These are phyloP conservation scores for Jackrogersella multiformis DNA, from an alignment of 495 filamentous ascomycete genomes.

Conservation along the genomic window DNA sequence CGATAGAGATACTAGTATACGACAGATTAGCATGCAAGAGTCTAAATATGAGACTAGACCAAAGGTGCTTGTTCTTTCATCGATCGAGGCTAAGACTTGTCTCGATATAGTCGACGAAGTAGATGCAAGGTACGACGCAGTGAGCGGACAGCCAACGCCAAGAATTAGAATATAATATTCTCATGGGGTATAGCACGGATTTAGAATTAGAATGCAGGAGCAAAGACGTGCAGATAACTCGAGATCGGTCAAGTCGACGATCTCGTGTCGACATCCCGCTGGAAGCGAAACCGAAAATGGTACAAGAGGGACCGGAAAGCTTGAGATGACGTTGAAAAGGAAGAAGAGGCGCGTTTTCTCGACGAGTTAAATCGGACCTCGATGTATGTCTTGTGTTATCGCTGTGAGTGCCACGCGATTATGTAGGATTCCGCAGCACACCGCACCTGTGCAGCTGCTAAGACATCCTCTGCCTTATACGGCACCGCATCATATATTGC, in stretches of 20 bases:
- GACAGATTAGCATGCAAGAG: constrained; percentile 29
- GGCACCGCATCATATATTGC: constrained; percentile 10
- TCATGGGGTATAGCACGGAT: not conserved
- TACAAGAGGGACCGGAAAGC: not conserved
- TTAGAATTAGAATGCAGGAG: constrained; percentile 22
- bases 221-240: constrained; percentile 22
- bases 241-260: constrained; percentile 10
- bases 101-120: constrained; percentile 30
- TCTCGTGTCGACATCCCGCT: constrained; percentile 16
- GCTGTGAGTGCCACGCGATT: constrained; percentile 32
- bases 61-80: not conserved
- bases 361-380: constrained; percentile 13
- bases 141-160: constrained; percentile 18
- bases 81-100: constrained; percentile 22
- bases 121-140: constrained; percentile 24
- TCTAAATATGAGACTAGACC: constrained; percentile 10
- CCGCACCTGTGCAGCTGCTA: constrained; percentile 30
- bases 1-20: constrained; percentile 15
- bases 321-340: constrained; percentile 28
- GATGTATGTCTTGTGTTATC: constrained; percentile 22
- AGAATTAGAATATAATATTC: constrained; percentile 20
- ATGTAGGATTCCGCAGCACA: constrained; percentile 29
- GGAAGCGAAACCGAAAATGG: constrained; percentile 1
- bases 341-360: constrained; percentile 5
- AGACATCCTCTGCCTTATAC: constrained; percentile 28